Conservation (phyloP, 805 yeast species). For the Metschnikowia cubensis region DNA sequence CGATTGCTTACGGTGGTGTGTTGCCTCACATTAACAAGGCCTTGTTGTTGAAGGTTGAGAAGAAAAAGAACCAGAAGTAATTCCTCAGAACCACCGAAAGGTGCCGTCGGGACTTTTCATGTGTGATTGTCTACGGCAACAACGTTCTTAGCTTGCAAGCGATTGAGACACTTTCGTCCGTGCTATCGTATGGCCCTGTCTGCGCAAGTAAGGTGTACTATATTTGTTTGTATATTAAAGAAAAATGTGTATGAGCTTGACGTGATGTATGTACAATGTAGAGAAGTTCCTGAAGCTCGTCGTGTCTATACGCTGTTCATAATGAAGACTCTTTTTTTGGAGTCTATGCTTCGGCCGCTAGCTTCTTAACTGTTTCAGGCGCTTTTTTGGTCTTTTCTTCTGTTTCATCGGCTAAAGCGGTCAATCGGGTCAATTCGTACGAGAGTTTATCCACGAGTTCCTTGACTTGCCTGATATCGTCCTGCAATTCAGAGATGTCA, state of each 20-base stretch:
- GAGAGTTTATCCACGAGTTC: conserved; percentile 14
- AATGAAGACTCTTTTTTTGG: background rate
- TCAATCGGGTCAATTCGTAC: conserved; percentile 11
- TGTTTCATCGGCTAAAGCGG: conserved; percentile 2
- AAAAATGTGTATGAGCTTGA: conserved; percentile 2
- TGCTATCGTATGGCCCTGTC: conserved; percentile 1
- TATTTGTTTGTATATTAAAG: conserved; percentile 17
- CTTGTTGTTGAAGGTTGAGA: conserved; percentile 30
- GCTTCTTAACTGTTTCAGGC: background rate
- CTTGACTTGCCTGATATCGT: conserved; percentile 60
- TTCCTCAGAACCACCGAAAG: background rate
- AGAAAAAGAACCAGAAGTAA: conserved; percentile 23
- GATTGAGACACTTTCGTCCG: background rate
- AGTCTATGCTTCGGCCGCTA: background rate
- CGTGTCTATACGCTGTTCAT: background rate
- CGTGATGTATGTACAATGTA: background rate
- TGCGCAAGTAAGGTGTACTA: conserved; percentile 13
- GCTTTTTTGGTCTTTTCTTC: background rate
- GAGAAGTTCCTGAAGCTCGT: background rate
- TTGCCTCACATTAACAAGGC: conserved; percentile 34
- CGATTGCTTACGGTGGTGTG: conserved; percentile 33
- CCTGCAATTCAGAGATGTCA: conserved; percentile 66
- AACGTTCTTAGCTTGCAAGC: conserved; percentile 1
- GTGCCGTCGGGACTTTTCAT: background rate
- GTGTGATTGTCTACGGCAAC: conserved; percentile 1